These are phyloP conservation scores for Tremella mesenterica DNA, from an alignment of 768 basidiomycete species.

Conservation along the genomic window DNA sequence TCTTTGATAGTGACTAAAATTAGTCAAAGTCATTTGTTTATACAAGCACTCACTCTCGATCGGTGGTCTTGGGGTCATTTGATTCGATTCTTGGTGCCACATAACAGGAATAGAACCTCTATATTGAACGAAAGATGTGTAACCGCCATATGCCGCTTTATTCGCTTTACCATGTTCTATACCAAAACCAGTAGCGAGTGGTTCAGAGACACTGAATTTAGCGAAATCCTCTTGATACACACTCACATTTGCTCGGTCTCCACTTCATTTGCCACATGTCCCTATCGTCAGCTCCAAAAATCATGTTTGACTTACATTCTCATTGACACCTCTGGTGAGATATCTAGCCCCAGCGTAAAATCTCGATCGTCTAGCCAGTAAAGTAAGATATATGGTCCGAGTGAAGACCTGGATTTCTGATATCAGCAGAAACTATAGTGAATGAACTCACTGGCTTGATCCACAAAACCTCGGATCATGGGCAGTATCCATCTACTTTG, in stretches of 20 bases:
- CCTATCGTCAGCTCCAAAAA: conserved; percentile 49
- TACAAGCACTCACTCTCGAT: conserved; percentile 68
- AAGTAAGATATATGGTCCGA: conserved; percentile 78
- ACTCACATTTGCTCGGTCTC: conserved; percentile 85
- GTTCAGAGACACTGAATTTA: conserved; percentile 37
- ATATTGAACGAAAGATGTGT: conserved; percentile 93
- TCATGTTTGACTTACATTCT: conserved; percentile 54
- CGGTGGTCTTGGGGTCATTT: conserved; percentile 85
- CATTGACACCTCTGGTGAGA: conserved; percentile 86
- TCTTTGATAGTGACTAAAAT: conserved; percentile 76
- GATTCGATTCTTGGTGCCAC: conserved; percentile 89
- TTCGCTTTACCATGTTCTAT: not conserved
- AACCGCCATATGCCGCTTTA: conserved; percentile 55
- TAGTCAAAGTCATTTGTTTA: conserved; percentile 4
- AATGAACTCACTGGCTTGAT: conserved; percentile 85
- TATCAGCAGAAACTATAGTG: not conserved
- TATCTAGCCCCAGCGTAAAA: conserved; percentile 95
- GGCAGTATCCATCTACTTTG: conserved; percentile 75
- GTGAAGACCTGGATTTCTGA: conserved; percentile 83
- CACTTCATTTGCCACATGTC: conserved; percentile 96
- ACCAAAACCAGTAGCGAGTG: conserved; percentile 36
- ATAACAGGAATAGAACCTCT: conserved; percentile 91
- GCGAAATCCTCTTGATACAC: not conserved
- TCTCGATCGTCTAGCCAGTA: conserved; percentile 89
- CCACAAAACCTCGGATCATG: conserved; percentile 88